Base-by-base conservation (phyloP, 371 early-diverging fungal species). In the Cokeromyces recurvatus region DNA sequence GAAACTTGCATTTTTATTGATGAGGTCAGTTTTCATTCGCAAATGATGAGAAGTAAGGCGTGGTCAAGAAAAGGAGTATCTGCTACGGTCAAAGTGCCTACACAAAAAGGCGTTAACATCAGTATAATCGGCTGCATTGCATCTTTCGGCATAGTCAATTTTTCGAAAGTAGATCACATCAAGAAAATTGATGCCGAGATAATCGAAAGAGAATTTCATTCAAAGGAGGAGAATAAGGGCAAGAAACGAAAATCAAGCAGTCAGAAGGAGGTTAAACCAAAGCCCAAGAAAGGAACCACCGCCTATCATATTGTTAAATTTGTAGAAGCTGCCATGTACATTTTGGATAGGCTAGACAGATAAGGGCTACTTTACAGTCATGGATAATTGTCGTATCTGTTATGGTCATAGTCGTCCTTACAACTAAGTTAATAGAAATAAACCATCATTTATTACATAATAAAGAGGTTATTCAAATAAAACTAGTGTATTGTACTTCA, bases 1-100 rank as follows among this genome's bases (percentile, higher is more conserved):
- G 4, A 35, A n/a, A 35, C 4, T 35, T 35, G 35, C 35, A n/a
- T 35, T 9, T 35, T 35, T 35, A n/a, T 35, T 9, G 35, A 35
- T 35, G 35, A 35, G n/a, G 35, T n/a, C 6, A n/a, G 35, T n/a
- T 40, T 40, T 40, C 22, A 40, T 40, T n/a, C 41, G 17, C 25
- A 40, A 24, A 40, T 40, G 41, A 40, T 40, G 25, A 40, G 41
- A 40, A 24, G 41, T 5, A 5, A n/a, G n/a, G 35, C 16, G 6
- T 35, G 35, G 35, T 35, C 35, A 5, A 35, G n/a, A 35, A n/a
- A 9, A 35, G 35, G 35, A n/a, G 10, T 9, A n/a, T 16, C 6
- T 9, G 35, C 35, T 9, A 35, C 4, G 4, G 35, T 35, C n/a
- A 35, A 5, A 9, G 6, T 35, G 6, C 35, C 6, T n/a, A 35